Evolutionary conservation across 495 filamentous ascomycete genomes (phyloP), one percentile per base, ranked within the genome.

Genomic region (Penicillium coprophilum): DNA sequence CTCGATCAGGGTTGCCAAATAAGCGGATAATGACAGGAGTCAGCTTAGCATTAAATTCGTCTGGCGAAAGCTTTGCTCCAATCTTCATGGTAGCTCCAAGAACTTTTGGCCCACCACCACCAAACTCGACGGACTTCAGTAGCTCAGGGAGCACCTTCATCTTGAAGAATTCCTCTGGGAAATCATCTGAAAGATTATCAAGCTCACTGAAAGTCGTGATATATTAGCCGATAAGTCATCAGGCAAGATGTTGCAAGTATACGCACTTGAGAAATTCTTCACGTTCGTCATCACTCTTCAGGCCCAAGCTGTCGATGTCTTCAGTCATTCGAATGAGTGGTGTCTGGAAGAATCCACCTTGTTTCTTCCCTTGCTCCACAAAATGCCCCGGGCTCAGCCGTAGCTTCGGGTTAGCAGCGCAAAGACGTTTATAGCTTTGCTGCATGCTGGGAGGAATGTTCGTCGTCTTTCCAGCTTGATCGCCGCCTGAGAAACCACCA

Each of bases 61-160:
- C 94, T 49, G 87, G 86, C 0, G 90, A 83, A 24, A 97, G 68
- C 63, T 96, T 97, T 24, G 83, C 76, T 12, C 89, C 85, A 63
- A 98, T 96, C 63, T 94, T 94, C 75, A 97, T 84, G 17, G 96
- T 88, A 6, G 93, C 85, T 0, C 78, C 75, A 54, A 98, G 91
- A 6, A 95, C 92, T 63, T 96, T 96, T 0, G 93, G 88, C 1
- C 94, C 94, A 39, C 95, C 94, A 23, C 94, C 94, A 23, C 94
- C 95, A 71, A 96, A 98, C 63, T 98, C 94, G 9, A 98, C 91
- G 0, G 91, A 94, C 64, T 97, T 97, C 1, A 98, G 78, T n/a
- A 98, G 76, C 68, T 97, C 94, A 1, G 94, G 94, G 15, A 98
- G 80, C 11, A 97, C 84, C 63, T 97, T 98, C 84, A 94, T 89